Percentiles rank a stretch among this genome's conserved stretches.
Conservation (phyloP, 1,284 basidiomycete species). For the Rhizopogon parksii region DNA sequence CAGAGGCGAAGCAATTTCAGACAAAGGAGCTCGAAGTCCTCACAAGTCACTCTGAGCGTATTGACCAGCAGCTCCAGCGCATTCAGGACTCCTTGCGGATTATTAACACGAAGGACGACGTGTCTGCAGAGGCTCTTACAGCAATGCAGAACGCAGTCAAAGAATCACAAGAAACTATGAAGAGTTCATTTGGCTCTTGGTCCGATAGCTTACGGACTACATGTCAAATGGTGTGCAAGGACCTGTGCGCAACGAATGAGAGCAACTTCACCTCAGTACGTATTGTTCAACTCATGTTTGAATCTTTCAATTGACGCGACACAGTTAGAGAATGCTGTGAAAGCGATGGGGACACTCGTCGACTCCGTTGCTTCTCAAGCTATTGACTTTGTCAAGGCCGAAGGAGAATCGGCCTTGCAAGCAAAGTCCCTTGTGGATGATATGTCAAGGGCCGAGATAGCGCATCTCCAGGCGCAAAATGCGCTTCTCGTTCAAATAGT, state of each 20-base stretch:
- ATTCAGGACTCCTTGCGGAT: constrained; percentile 52
- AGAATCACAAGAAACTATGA: constrained; percentile 48
- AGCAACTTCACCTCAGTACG: constrained; percentile 40
- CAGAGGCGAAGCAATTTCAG: constrained; percentile 52
- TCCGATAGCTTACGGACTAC: constrained; percentile 42
- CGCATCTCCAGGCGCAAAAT: constrained; percentile 69
- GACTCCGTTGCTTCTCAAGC: constrained; percentile 58
- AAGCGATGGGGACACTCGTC: constrained; percentile 46
- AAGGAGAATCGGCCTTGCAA: constrained; percentile 46
- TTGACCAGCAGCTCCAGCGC: constrained; percentile 55
- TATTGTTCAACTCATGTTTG: constrained; percentile 4
- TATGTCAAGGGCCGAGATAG: constrained; percentile 54
- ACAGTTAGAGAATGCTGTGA: constrained; percentile 49
- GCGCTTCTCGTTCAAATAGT: constrained; percentile 56
- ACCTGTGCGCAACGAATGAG: constrained; percentile 38
- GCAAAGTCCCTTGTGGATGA: constrained; percentile 46
- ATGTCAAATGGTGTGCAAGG: constrained; percentile 41
- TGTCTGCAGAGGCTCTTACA: constrained; percentile 47
- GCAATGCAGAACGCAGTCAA: constrained; percentile 42
- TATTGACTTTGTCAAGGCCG: constrained; percentile 47
- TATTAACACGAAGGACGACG: constrained; percentile 50
- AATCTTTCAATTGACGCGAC: background rate
- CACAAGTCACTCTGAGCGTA: constrained; percentile 42
- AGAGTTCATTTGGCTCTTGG: constrained; percentile 49
- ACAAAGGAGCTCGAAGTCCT: constrained; percentile 52